Evolutionary conservation across 306 rosid genomes (phyloP).

Genomic region (Citrullus mucosospermus): DNA sequence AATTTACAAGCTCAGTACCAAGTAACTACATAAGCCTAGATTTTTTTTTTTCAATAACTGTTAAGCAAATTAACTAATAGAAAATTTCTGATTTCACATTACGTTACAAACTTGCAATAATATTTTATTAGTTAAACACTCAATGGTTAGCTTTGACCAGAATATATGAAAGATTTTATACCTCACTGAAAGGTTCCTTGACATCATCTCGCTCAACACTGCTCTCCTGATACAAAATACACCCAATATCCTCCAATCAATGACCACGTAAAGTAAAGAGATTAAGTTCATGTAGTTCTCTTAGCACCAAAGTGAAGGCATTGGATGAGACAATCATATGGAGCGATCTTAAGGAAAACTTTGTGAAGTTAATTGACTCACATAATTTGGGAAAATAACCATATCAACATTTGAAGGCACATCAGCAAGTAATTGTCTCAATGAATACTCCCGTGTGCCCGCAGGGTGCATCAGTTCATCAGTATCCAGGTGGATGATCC

Average conservation of each 20-base stretch:
- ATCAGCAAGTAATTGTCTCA: conserved; percentile 70
- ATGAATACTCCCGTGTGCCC: conserved; percentile 65
- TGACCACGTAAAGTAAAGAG: neutral
- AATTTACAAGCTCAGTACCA: neutral
- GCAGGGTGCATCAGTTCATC: conserved; percentile 74
- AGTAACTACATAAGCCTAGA: neutral
- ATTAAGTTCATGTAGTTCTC: neutral
- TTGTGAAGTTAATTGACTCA: conserved; percentile 24
- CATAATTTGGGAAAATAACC: conserved; percentile 93
- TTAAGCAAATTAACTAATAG: neutral
- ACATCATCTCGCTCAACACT: conserved; percentile 82
- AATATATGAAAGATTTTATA: conserved; percentile 12
- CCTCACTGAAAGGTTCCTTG: conserved; percentile 96
- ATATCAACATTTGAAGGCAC: conserved; percentile 81
- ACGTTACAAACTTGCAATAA: neutral
- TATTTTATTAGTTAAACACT: neutral
- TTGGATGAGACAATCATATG: neutral
- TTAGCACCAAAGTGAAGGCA: neutral
- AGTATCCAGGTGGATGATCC: conserved; percentile 97
- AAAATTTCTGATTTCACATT: neutral
- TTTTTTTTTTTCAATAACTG: neutral
- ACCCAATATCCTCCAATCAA: neutral
- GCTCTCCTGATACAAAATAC: conserved; percentile 62
- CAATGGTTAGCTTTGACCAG: neutral
- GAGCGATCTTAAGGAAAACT: neutral